These are phyloP conservation scores for Helianthus annuus DNA, from an alignment of 129 eudicot genomes.

Conservation along the genomic window DNA sequence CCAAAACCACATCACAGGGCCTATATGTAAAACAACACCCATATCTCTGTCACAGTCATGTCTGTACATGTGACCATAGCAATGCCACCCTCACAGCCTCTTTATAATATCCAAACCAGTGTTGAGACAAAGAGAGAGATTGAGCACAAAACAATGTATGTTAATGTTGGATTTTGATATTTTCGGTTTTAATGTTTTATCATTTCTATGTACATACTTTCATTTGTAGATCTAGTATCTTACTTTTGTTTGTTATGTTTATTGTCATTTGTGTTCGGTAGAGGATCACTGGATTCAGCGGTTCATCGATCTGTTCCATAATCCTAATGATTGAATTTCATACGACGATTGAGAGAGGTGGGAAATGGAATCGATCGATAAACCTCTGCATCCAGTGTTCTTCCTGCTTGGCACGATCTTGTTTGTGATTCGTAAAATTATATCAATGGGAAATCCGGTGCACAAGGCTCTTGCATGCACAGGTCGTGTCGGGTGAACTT, in stretches of 20 bases:
- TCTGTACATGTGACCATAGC: constrained; percentile 31
- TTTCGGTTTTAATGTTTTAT: background rate
- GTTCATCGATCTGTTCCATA: constrained; percentile 81
- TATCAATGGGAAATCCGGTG: too few species aligned
- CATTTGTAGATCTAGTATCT: background rate
- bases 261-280: constrained; percentile 6
- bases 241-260: background rate
- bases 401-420: background rate
- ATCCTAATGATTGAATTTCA: background rate
- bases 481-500: too few species aligned
- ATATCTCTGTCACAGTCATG: constrained; percentile 28
- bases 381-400: constrained; percentile 95
- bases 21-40: constrained; percentile 15
- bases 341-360: background rate
- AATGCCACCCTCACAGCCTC: constrained; percentile 29
- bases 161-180: constrained; percentile 21
- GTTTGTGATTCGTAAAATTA: too few species aligned
- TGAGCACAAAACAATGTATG: constrained; percentile 15
- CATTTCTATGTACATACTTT: background rate
- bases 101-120: constrained; percentile 13
- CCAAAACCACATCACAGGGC: constrained; percentile 21
- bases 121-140: constrained; percentile 4
- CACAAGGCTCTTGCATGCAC: too few species aligned
- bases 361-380: constrained; percentile 69
- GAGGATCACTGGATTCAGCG: constrained; percentile 77